A percentile compares a stretch with the other conserved stretches of the same genome.
These are phyloP conservation scores for Agrocybe chaxingu DNA, from an alignment of 768 basidiomycete genomes.

Conservation along the genomic window DNA sequence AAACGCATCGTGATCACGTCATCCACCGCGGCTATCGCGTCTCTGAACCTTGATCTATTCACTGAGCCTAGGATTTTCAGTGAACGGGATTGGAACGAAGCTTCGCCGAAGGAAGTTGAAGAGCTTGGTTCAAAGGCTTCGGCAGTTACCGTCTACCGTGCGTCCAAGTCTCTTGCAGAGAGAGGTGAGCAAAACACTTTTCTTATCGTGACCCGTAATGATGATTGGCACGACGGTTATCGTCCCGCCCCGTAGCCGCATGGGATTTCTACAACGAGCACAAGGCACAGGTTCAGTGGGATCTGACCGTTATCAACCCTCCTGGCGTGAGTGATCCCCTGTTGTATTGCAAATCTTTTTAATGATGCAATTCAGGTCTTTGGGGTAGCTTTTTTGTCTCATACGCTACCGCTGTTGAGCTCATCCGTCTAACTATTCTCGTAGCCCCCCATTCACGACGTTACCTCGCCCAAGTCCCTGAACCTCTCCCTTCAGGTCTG, in stretches of 20 bases:
- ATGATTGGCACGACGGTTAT: not conserved
- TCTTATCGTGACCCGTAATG: not conserved
- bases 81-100: constrained; percentile 33
- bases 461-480: constrained; percentile 28
- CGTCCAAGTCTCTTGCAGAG: constrained; percentile 69
- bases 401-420: no score
- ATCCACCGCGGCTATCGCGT: not conserved
- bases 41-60: not conserved
- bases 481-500: constrained; percentile 32
- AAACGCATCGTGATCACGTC: not conserved
- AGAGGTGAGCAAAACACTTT: constrained; percentile 29
- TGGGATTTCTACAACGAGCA: constrained; percentile 41
- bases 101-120: constrained; percentile 37
- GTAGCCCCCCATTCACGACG: constrained; percentile 41
- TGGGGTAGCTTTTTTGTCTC: constrained; percentile 4
- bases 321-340: constrained; percentile 21
- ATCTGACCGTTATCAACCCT: constrained; percentile 51
- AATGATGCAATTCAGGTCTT: not conserved
- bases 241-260: constrained; percentile 25
- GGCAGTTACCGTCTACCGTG: constrained; percentile 42
- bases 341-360: not conserved
- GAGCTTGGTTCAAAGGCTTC: constrained; percentile 45
- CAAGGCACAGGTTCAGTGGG: constrained; percentile 42
- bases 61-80: not conserved
- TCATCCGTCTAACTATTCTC: not conserved